phyloP scores from a whole-genome alignment of 2,329 filamentous ascomycete genomes.

The Penicillium sp. region DNA sequence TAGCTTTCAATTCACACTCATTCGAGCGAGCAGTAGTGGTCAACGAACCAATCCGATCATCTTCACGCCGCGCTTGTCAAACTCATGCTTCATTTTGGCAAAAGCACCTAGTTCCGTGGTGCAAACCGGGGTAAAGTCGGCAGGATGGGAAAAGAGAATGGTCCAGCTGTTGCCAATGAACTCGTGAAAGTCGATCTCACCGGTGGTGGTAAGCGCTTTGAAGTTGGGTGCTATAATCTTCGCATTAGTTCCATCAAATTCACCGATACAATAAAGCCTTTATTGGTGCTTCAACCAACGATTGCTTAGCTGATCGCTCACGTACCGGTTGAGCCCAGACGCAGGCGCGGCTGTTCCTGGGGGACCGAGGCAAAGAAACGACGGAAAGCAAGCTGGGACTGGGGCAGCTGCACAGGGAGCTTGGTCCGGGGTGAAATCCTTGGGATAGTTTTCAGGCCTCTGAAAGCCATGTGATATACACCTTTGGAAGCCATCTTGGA shows the following conservation, averaged over 20 bases:
- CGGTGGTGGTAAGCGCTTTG: constrained; percentile 59
- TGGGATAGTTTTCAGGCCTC: constrained; percentile 21
- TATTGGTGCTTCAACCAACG: not conserved
- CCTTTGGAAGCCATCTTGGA: constrained; percentile 24
- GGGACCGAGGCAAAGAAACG: constrained; percentile 25
- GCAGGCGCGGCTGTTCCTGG: constrained; percentile 31
- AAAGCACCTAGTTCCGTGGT: constrained; percentile 93
- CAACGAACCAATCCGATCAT: constrained; percentile 67
- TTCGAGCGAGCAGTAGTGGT: not conserved
- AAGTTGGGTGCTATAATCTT: constrained; percentile 55
- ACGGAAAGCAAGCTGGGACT: constrained; percentile 23
- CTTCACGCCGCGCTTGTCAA: constrained; percentile 80
- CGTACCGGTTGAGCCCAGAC: constrained; percentile 32
- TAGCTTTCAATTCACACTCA: not conserved
- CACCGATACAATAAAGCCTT: not conserved
- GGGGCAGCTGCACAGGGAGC: constrained; percentile 18
- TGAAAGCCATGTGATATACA: constrained; percentile 22
- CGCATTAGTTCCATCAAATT: not conserved
- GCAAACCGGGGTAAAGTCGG: constrained; percentile 89
- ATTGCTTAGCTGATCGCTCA: not conserved
- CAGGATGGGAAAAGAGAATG: constrained; percentile 63
- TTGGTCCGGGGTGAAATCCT: constrained; percentile 16
- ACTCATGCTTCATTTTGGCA: constrained; percentile 81
- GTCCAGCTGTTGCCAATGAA: constrained; percentile 64
- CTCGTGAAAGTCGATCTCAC: constrained; percentile 63